Conservation (phyloP, 305 asterid genomes). For the Caryopteris hybrid region DNA sequence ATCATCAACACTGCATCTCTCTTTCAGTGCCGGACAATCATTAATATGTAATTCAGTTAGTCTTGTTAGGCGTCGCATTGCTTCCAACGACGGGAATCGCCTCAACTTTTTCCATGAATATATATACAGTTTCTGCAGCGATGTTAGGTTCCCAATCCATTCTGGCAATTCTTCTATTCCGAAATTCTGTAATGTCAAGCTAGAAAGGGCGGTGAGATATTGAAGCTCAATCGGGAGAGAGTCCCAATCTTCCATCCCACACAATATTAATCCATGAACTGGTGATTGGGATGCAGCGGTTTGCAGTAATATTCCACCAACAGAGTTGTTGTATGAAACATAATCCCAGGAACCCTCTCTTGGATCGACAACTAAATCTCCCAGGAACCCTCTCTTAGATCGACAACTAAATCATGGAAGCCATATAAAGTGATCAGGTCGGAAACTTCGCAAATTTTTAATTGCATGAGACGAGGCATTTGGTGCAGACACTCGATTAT, state of each 20-base stretch:
- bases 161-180: neutral
- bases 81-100: neutral
- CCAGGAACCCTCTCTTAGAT: no score
- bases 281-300: neutral
- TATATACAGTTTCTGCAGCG: neutral
- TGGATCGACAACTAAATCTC: no score
- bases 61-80: neutral
- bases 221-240: neutral
- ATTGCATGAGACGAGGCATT: no score
- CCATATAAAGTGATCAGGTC: no score
- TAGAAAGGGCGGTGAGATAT: neutral
- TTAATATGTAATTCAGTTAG: neutral
- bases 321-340: no score
- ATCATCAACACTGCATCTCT: neutral
- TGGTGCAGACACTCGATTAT: no score
- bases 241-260: slow-evolving; percentile 9
- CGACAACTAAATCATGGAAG: no score
- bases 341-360: no score
- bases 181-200: neutral
- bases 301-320: neutral
- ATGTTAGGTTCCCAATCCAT: slow-evolving; percentile 5
- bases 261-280: neutral
- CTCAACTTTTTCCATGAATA: neutral
- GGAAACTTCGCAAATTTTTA: no score
- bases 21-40: neutral